Conservation (phyloP, 768 basidiomycete genomes). For the Phylloporus arenicola region DNA sequence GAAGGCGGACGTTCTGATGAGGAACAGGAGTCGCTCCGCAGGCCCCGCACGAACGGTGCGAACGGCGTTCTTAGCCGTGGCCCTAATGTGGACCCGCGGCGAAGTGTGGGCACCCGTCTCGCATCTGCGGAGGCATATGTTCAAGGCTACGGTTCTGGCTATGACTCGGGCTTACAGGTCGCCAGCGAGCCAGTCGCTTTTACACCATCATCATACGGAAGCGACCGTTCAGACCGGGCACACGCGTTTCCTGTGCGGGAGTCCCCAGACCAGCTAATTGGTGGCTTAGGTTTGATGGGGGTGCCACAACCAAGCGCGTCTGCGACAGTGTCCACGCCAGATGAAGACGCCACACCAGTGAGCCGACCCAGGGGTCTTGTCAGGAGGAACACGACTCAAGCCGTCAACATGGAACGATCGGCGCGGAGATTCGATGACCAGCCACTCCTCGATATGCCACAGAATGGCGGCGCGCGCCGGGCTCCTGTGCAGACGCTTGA, state of each 20-base stretch:
- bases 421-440: constrained; percentile 14
- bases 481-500: constrained; percentile 11
- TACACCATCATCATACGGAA: constrained; percentile 18
- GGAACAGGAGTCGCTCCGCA: constrained; percentile 18
- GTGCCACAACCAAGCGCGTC: constrained; percentile 17
- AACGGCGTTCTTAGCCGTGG: constrained; percentile 2
- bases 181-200: constrained; percentile 13
- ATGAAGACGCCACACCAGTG: constrained; percentile 26
- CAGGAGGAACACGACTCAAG: constrained; percentile 24
- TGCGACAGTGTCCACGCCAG: constrained; percentile 24
- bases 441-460: constrained; percentile 8
- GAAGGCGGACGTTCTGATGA: constrained; percentile 29
- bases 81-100: constrained; percentile 2
- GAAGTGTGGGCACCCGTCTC: constrained; percentile 13
- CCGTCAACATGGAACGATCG: constrained; percentile 15
- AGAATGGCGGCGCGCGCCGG: constrained; percentile 17
- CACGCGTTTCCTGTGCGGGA: constrained; percentile 26
- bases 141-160: constrained; percentile 34
- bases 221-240: constrained; percentile 14
- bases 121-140: constrained; percentile 35
- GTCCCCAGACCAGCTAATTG: constrained; percentile 23
- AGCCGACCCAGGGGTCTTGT: constrained; percentile 15
- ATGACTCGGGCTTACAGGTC: constrained; percentile 25
- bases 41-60: constrained; percentile 7
- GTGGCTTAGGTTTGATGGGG: constrained; percentile 25